Percentiles rank a stretch among this genome's conserved stretches.
Evolutionary conservation across 768 basidiomycete genomes (phyloP).

Genomic region (Agaricus sinodeliciosus): DNA sequence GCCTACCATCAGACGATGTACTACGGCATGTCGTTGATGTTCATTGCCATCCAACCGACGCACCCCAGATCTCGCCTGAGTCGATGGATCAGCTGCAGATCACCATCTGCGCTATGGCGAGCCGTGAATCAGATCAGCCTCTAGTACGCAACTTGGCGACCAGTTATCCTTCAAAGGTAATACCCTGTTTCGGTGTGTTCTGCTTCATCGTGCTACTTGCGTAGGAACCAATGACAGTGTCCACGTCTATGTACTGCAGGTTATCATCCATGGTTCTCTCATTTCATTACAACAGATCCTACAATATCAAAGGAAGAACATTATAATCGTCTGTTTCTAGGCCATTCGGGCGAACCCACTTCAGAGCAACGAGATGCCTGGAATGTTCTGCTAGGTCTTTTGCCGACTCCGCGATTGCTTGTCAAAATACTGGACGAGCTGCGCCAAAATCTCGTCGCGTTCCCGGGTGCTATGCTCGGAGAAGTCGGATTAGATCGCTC

Average conservation of each 20-base stretch:
- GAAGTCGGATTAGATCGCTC: conserved; percentile 89
- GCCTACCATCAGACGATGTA: conserved; percentile 31
- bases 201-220: not conserved
- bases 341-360: conserved; percentile 7
- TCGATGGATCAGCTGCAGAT: conserved; percentile 54
- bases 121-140: conserved; percentile 56
- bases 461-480: conserved; percentile 77
- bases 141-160: conserved; percentile 62
- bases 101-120: conserved; percentile 82
- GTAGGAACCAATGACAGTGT: not conserved
- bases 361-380: conserved; percentile 36
- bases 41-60: conserved; percentile 92
- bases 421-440: conserved; percentile 52
- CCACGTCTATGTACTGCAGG: conserved; percentile 36
- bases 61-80: conserved; percentile 33
- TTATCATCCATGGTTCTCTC: conserved; percentile 92
- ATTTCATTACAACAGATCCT: conserved; percentile 55
- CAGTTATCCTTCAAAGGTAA: conserved; percentile 54
- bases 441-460: conserved; percentile 48
- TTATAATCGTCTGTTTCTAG: conserved; percentile 65
- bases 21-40: conserved; percentile 74
- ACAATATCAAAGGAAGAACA: conserved; percentile 57
- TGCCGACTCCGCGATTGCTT: conserved; percentile 72
- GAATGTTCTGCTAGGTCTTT: conserved; percentile 45
- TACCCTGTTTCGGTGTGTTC: conserved; percentile 84